Base-by-base conservation (phyloP, 2,329 filamentous ascomycete species). In the Neonectria neomacrospora region DNA sequence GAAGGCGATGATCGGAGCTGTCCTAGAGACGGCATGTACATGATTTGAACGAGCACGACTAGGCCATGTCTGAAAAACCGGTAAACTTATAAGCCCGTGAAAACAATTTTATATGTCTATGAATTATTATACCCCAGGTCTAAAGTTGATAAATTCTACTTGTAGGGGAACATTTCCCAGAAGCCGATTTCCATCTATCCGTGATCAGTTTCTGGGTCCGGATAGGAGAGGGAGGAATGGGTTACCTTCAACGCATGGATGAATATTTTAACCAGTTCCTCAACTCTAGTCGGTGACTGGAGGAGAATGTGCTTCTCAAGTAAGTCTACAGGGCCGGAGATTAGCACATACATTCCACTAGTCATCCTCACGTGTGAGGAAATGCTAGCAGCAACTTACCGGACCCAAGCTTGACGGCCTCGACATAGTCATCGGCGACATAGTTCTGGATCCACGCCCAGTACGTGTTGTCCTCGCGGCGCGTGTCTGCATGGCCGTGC, bases 361-460 rank as follows among this genome's bases (percentile, higher is more conserved):
- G 20, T 20, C 44, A 53, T 51, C 37, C 2, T n/a, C 22, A 23
- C 39, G 45, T 18, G 12, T 12, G 23, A 16, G 32, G 39, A 26
- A 26, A 23, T 8, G 8, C n/a, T 6, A 23, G 7, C 1, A 23
- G 30, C 11, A 54, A 75, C 85, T 78, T 80, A 93, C 91, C 88
- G 58, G 85, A 88, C 22, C 92, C 93, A 3, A 88, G 83, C 67
- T 82, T 82, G 57, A 96, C 91, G 6, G 92, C 92, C 65, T 89
- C 83, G 1, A 83, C 80, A 69, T 97, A 97, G 75, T 96, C 92
- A 1, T 92, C 89, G 2, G 90, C 91, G 16, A 91, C 87, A 74
- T 97, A 98, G 73, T 93, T 96, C 75, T 94, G 84, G 68, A 98
- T 93, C 95, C 95, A 98, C 48, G 89, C 86, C 90, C 91, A 96